Conservation (phyloP, 768 basidiomycete genomes). For the Leucosporidium scottii region DNA sequence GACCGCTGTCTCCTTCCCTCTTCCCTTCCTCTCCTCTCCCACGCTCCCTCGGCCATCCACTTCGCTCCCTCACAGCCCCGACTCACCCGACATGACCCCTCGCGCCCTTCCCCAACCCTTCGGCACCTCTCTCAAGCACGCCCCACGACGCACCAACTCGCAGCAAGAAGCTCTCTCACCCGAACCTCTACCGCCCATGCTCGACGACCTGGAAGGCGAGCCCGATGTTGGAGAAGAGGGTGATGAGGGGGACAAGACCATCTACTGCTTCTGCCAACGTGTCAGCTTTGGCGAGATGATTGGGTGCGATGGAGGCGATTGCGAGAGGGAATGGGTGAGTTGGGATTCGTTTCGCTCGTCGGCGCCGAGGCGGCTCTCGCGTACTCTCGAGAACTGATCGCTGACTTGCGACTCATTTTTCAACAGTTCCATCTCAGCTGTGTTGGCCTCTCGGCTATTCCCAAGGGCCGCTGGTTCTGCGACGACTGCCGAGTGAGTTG, state of each 20-base stretch:
- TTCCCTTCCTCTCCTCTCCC: not conserved
- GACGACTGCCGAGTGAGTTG: constrained; percentile 22
- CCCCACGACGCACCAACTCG: constrained; percentile 13
- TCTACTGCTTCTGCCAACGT: constrained; percentile 32
- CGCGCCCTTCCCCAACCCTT: constrained; percentile 5
- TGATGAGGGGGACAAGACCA: constrained; percentile 31
- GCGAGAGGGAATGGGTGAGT: constrained; percentile 33
- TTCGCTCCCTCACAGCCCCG: not conserved
- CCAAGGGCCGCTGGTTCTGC: constrained; percentile 32
- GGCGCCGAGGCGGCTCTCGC: not conserved
- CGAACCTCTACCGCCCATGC: not conserved
- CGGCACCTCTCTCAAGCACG: constrained; percentile 1
- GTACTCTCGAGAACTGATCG: too few species aligned
- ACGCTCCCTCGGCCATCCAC: not conserved
- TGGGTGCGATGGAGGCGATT: constrained; percentile 30
- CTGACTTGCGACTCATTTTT: not conserved
- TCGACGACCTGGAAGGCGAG: constrained; percentile 15
- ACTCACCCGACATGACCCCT: constrained; percentile 21
- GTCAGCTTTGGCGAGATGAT: constrained; percentile 36
- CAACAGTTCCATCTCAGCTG: constrained; percentile 32
- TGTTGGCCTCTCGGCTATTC: constrained; percentile 31
- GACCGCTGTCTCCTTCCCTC: too few species aligned
- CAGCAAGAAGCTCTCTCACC: constrained; percentile 4
- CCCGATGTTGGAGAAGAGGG: constrained; percentile 20
- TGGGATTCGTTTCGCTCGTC: not conserved